These are phyloP conservation scores for Lantana camara DNA, from an alignment of 257 asterid genomes.

Conservation along the genomic window DNA sequence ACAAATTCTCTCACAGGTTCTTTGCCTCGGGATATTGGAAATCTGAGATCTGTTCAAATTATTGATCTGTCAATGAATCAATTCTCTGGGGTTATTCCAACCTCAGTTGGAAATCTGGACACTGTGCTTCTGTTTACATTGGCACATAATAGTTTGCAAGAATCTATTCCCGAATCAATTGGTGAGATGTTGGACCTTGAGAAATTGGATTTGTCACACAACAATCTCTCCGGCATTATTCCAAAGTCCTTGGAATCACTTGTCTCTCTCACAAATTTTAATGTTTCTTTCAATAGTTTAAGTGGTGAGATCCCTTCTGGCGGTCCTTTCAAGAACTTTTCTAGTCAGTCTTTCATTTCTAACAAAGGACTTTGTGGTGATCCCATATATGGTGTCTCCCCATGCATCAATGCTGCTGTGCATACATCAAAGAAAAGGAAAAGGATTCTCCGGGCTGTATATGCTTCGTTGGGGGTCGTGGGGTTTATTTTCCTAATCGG, in stretches of 20 bases:
- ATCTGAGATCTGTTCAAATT: not conserved
- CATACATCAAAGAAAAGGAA: not conserved
- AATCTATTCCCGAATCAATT: no score
- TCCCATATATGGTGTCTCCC: slow-evolving; percentile 3
- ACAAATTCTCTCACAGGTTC: slow-evolving; percentile 32
- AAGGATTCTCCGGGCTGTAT: not conserved
- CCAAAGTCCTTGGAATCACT: slow-evolving; percentile 34
- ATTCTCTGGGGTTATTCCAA: slow-evolving; percentile 31
- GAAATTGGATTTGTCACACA: slow-evolving; percentile 28
- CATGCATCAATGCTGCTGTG: not conserved
- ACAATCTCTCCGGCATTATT: slow-evolving; percentile 31
- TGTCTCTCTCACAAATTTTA: not conserved
- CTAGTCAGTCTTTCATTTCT: slow-evolving; percentile 19
- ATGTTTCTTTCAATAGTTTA: slow-evolving; percentile 22
- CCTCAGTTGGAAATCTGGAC: slow-evolving; percentile 23
- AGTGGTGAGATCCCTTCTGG: slow-evolving; percentile 20
- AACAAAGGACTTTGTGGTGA: slow-evolving; percentile 3
- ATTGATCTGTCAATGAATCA: slow-evolving; percentile 37
- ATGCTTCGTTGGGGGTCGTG: slow-evolving; percentile 2
- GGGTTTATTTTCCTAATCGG: not conserved
- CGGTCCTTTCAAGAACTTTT: slow-evolving; percentile 22
- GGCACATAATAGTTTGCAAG: slow-evolving; percentile 1
- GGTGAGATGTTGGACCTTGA: slow-evolving; percentile 19
- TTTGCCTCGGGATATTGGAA: slow-evolving; percentile 25
- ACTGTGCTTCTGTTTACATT: slow-evolving; percentile 24